Conservation (phyloP, 441 rosid genomes). For the Isatis lusitanica region DNA sequence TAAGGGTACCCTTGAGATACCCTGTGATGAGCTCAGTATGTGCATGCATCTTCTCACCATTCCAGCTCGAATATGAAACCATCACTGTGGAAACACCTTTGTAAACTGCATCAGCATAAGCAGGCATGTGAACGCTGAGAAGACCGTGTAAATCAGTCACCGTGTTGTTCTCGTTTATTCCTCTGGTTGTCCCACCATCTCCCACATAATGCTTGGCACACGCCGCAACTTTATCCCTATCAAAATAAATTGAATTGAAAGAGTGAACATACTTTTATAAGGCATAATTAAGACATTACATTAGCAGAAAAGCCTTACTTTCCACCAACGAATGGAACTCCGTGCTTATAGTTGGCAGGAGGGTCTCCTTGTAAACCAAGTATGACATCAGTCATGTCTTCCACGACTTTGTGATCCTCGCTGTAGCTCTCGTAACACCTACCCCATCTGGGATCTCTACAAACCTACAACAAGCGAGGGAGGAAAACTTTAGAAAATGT, state of each 20-base stretch:
- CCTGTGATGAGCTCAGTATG: constrained; percentile 54
- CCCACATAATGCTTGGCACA: constrained; percentile 75
- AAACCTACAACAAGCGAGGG: constrained; percentile 49
- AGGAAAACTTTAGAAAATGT: constrained; percentile 4
- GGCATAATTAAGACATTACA: background rate
- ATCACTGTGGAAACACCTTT: constrained; percentile 68
- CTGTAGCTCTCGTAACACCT: constrained; percentile 74
- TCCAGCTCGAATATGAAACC: constrained; percentile 77
- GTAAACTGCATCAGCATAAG: constrained; percentile 58
- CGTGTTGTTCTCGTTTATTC: constrained; percentile 62
- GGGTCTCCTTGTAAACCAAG: constrained; percentile 72
- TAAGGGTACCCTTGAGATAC: constrained; percentile 59
- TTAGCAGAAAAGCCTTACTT: constrained; percentile 38
- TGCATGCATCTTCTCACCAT: constrained; percentile 76
- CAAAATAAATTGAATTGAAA: constrained; percentile 5
- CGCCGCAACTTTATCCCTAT: constrained; percentile 64
- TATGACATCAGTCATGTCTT: constrained; percentile 63
- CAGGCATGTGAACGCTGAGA: constrained; percentile 64
- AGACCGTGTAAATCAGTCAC: constrained; percentile 53
- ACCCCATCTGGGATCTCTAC: constrained; percentile 81
- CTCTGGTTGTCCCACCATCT: constrained; percentile 69
- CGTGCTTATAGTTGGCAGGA: constrained; percentile 48
- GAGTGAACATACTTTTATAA: constrained; percentile 12
- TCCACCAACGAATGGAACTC: constrained; percentile 68
- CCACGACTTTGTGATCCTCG: constrained; percentile 62